Percentiles rank a stretch among this genome's conserved stretches.
Evolutionary conservation across 306 rosid genomes (phyloP).

Genomic region (Argentina anserina): DNA sequence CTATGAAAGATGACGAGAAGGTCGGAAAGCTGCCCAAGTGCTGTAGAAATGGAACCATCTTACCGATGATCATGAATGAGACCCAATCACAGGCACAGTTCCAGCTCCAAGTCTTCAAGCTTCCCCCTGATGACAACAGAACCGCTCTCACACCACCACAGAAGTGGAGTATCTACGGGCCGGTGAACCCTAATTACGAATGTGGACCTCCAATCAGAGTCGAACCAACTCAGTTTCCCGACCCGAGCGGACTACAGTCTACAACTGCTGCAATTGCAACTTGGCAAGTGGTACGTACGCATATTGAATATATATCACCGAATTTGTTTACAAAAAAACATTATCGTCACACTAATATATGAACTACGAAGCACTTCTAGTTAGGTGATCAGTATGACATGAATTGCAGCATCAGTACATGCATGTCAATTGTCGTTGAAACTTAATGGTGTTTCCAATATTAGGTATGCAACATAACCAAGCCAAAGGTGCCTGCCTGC

Average conservation of each 20-base stretch:
- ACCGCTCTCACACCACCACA: slow-evolving; percentile 70
- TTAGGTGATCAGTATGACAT: not conserved
- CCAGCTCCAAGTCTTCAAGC: slow-evolving; percentile 66
- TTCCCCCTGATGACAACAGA: slow-evolving; percentile 63
- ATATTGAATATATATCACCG: not conserved
- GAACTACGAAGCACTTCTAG: not conserved
- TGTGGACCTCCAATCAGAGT: slow-evolving; percentile 65
- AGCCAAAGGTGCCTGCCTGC: slow-evolving; percentile 53
- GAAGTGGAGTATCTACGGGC: slow-evolving; percentile 62
- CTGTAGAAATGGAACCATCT: slow-evolving; percentile 66
- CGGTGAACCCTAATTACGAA: slow-evolving; percentile 55
- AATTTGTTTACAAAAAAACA: not conserved
- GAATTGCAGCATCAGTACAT: not conserved
- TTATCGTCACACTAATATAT: not conserved
- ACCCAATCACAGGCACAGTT: slow-evolving; percentile 53
- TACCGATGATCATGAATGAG: slow-evolving; percentile 56
- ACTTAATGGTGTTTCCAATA: not conserved
- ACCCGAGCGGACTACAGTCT: slow-evolving; percentile 59
- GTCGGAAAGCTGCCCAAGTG: slow-evolving; percentile 69
- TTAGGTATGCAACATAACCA: slow-evolving; percentile 52
- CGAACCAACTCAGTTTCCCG: slow-evolving; percentile 57
- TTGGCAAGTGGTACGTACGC: slow-evolving; percentile 52
- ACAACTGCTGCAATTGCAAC: slow-evolving; percentile 48
- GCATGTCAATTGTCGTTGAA: not conserved
- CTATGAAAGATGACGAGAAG: slow-evolving; percentile 45